Conservation (phyloP, 176 grass and related monocot species). For the Panicum miliaceum region DNA sequence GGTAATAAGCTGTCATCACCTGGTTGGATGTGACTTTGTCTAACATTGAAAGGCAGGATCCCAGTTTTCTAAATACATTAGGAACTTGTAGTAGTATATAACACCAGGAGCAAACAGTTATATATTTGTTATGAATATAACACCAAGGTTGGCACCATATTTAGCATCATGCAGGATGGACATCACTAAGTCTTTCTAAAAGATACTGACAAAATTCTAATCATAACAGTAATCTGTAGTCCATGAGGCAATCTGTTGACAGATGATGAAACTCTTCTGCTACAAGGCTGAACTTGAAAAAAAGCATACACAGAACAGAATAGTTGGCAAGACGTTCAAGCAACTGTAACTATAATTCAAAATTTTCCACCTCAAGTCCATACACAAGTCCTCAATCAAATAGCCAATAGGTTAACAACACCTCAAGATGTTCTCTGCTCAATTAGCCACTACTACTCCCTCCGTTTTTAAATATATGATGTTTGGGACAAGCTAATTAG, state of each 20-base stretch:
- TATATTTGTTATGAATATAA: neutral
- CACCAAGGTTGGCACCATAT: neutral
- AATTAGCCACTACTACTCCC: neutral
- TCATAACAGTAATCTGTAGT: neutral
- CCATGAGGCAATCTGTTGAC: neutral
- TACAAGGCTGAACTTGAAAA: neutral
- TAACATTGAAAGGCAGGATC: neutral
- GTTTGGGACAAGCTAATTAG: too few relatives aligned
- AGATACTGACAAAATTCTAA: neutral
- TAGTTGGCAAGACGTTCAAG: neutral
- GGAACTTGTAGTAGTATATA: neutral
- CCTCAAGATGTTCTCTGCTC: neutral
- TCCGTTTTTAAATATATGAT: too few relatives aligned
- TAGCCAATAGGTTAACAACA: neutral
- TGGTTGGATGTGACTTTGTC: neutral
- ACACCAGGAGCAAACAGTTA: neutral
- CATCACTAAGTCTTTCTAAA: neutral
- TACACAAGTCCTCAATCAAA: neutral
- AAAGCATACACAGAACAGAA: neutral
- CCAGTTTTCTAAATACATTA: neutral
- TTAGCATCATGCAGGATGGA: neutral
- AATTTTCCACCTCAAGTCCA: neutral
- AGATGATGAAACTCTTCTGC: neutral
- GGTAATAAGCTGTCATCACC: neutral
- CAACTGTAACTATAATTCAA: neutral